Conservation (phyloP, 2,329 filamentous ascomycete species). For the Pseudogymnoascus pannorum region DNA sequence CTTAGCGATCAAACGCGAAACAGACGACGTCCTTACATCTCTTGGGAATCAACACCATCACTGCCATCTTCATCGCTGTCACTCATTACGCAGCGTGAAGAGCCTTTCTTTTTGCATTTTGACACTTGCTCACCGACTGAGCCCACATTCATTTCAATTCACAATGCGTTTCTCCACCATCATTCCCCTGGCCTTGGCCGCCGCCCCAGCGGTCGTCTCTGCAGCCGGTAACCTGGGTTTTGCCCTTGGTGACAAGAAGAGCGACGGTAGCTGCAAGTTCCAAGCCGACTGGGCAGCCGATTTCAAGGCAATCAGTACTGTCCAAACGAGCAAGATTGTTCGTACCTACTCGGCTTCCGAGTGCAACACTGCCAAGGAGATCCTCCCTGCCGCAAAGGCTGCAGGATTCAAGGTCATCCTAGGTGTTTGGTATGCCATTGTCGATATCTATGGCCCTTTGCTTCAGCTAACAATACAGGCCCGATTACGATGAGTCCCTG, state of each 20-base stretch:
- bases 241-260: slow-evolving; percentile 56
- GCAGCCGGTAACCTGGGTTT: slow-evolving; percentile 55
- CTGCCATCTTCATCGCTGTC: not conserved
- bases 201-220: slow-evolving; percentile 40
- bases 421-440: slow-evolving; percentile 53
- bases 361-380: slow-evolving; percentile 55
- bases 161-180: slow-evolving; percentile 15
- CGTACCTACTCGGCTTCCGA: slow-evolving; percentile 61
- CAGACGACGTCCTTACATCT: slow-evolving; percentile 1
- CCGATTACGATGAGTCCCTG: slow-evolving; percentile 56
- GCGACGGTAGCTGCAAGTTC: slow-evolving; percentile 55
- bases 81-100: slow-evolving; percentile 8
- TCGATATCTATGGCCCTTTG: not conserved
- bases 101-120: not conserved
- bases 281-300: slow-evolving; percentile 56
- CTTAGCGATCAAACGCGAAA: slow-evolving; percentile 8
- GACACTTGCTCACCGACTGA: not conserved
- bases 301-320: slow-evolving; percentile 51
- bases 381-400: slow-evolving; percentile 57
- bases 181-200: slow-evolving; percentile 23
- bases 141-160: slow-evolving; percentile 3
- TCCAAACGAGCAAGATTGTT: slow-evolving; percentile 46
- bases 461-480: slow-evolving; percentile 33
- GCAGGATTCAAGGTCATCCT: slow-evolving; percentile 62
- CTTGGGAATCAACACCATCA: not conserved